Percentiles rank a stretch among this genome's conserved stretches.
These are phyloP conservation scores for Meira miltonrushii DNA, from an alignment of 1,284 basidiomycete species.

Conservation along the genomic window DNA sequence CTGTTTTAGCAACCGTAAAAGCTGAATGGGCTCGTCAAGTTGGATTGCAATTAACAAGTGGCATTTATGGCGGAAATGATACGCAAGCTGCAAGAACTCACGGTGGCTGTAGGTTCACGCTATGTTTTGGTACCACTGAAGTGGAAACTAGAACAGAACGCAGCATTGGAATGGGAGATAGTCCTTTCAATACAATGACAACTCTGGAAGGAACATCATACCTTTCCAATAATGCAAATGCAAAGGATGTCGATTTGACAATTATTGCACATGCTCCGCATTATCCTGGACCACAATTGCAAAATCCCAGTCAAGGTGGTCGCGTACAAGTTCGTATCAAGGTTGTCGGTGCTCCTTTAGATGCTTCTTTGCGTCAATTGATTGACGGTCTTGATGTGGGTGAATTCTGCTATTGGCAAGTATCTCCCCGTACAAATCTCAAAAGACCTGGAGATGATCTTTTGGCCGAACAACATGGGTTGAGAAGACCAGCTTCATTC, in stretches of 20 bases:
- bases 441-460: too few species aligned
- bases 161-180: background rate
- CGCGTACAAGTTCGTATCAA: too few species aligned
- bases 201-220: background rate
- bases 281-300: background rate
- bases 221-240: background rate
- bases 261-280: constrained; percentile 1
- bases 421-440: too few species aligned
- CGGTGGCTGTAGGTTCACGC: background rate
- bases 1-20: constrained; percentile 1
- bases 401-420: too few species aligned
- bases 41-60: background rate
- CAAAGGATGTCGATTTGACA: background rate
- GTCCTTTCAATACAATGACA: background rate
- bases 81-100: background rate
- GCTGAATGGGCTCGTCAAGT: background rate
- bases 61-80: background rate
- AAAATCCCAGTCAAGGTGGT: too few species aligned
- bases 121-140: background rate
- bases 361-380: too few species aligned
- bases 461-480: too few species aligned
- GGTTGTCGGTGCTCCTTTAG: too few species aligned
- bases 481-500: too few species aligned
- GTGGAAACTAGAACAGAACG: background rate
- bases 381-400: too few species aligned